Evolutionary conservation across 192 early-diverging fungal species (phyloP).

Genomic region (Pilaira anomala): DNA sequence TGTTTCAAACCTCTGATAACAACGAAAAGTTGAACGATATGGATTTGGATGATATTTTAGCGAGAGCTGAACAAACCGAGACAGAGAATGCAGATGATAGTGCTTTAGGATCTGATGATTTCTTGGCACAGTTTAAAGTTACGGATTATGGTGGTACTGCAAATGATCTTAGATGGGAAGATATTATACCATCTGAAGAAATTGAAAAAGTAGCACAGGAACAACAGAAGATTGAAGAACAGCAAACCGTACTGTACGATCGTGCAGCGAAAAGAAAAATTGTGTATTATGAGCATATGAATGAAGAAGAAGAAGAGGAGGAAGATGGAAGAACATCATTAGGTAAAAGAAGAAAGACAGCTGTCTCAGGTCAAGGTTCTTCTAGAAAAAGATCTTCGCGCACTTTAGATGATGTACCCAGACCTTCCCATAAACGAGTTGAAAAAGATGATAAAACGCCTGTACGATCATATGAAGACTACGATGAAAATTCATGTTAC

Average conservation of each 20-base stretch:
- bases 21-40: constrained; percentile 84
- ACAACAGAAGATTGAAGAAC: constrained; percentile 58
- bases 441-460: neutral
- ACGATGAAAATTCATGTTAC: constrained; percentile 14
- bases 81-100: constrained; percentile 60
- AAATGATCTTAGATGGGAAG: constrained; percentile 83
- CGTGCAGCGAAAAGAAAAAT: constrained; percentile 32
- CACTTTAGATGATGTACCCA: neutral
- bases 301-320: constrained; percentile 16
- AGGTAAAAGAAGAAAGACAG: neutral
- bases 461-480: neutral
- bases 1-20: constrained; percentile 79
- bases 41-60: constrained; percentile 96
- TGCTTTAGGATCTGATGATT: constrained; percentile 80
- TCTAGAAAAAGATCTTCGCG: neutral
- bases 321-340: neutral
- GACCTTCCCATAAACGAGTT: neutral
- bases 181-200: constrained; percentile 90
- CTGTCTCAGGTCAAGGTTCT: constrained; percentile 25
- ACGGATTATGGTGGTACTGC: constrained; percentile 77
- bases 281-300: constrained; percentile 22
- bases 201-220: constrained; percentile 67
- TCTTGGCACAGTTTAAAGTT: constrained; percentile 91
- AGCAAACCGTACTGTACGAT: constrained; percentile 49
- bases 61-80: constrained; percentile 89